Base-by-base conservation (phyloP, 2,329 filamentous ascomycete species). In the Curvularia verruculosa region DNA sequence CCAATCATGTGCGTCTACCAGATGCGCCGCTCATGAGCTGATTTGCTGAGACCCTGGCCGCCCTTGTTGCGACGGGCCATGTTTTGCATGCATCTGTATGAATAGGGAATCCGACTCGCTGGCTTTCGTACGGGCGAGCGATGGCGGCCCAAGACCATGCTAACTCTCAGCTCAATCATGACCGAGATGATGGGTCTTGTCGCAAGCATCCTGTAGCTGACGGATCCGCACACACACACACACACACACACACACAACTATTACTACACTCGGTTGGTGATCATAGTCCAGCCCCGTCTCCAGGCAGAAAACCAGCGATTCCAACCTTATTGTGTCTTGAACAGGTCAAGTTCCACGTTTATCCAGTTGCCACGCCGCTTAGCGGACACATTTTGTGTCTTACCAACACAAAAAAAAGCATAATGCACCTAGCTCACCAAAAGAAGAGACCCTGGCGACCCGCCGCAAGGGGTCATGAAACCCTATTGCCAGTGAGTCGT, bases 381-480 rank as follows among this genome's bases (percentile, higher is more conserved):
- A 29, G 26, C 26, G 10, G 5, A 29, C 7, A 29, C 26, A 29
- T 6, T 29, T 21, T 43, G 21, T 13, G 19, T 43, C 40, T 43
- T 31, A 28, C 39, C 28, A 36, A 31, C 28, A 13, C 28, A 40
- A 36, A 36, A 40, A 36, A 36, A 19, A 24, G 29, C 49, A 26
- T 43, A 21, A 40, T n/a, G 18, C 26, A 36, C 15, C n/a, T 48
- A n/a, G n/a, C n/a, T n/a, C n/a, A n/a, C n/a, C 21, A 24, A 19
- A 28, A n/a, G 48, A 43, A 51, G 45, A 43, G 43, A 37, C 49
- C 26, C 29, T 18, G 45, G 28, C 23, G 15, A 21, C 15, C 54
- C 36, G 49, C 28, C 43, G 26, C 43, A 45, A 43, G 46, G 51
- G 43, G 37, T 40, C 28, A 23, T 29, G 48, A 50, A 43, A 56